Conservation (phyloP, 2,329 filamentous ascomycete species). For the Colletotrichum musicola region DNA sequence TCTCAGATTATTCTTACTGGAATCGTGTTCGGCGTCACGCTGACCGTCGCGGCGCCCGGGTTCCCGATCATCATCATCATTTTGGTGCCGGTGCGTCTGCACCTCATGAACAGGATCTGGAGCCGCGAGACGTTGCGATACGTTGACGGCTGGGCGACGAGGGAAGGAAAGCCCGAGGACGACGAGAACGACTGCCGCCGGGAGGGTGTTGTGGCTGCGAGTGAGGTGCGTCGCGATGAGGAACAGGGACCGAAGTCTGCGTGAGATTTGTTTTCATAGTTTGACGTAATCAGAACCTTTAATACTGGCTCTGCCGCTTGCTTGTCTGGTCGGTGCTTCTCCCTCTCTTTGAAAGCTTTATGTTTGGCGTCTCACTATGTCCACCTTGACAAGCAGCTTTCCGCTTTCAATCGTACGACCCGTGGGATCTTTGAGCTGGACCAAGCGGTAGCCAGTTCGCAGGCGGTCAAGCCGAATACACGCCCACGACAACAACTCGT, state of each 20-base stretch:
- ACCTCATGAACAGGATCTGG: constrained; percentile 72
- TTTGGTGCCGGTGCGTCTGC: constrained; percentile 72
- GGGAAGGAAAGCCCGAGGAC: constrained; percentile 66
- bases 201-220: constrained; percentile 21
- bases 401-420: constrained; percentile 55
- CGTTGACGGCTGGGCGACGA: constrained; percentile 62
- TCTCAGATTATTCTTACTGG: constrained; percentile 69
- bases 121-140: constrained; percentile 65
- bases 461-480: constrained; percentile 71
- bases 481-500: constrained; percentile 55
- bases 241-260: constrained; percentile 44
- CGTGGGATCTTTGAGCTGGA: constrained; percentile 51
- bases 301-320: too few species aligned
- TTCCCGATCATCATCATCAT: constrained; percentile 75
- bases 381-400: constrained; percentile 64
- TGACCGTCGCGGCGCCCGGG: constrained; percentile 72
- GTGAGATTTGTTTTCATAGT: not conserved
- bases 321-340: too few species aligned
- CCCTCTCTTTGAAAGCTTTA: too few species aligned
- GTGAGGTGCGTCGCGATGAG: constrained; percentile 40
- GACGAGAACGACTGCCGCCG: constrained; percentile 42
- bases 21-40: constrained; percentile 72
- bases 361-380: constrained; percentile 25
- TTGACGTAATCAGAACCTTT: too few species aligned
- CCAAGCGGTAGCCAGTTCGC: constrained; percentile 65